phyloP scores from a whole-genome alignment of 1,139 yeast genomes.

The Yamadazyma sp. region DNA sequence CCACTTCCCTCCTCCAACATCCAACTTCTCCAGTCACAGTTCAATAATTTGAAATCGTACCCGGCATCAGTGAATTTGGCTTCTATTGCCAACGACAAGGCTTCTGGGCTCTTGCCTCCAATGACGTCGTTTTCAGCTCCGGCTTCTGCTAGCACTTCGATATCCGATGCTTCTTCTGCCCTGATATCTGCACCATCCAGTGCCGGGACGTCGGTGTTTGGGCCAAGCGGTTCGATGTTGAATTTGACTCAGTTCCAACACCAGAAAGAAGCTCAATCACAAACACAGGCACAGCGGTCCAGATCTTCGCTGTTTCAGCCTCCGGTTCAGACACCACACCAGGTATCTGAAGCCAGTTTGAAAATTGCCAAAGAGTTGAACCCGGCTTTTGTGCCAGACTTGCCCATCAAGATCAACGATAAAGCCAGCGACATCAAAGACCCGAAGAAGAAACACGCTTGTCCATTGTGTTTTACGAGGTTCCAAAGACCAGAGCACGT shows the following conservation, averaged over 20 bases:
- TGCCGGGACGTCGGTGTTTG: conserved; percentile 3
- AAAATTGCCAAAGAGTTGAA: conserved; percentile 15
- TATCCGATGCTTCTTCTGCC: conserved; percentile 4
- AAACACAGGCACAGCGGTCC: background rate
- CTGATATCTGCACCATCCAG: conserved; percentile 4
- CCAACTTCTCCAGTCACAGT: conserved; percentile 18
- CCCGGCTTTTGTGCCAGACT: conserved; percentile 19
- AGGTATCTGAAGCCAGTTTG: conserved; percentile 9
- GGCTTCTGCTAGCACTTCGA: conserved; percentile 7
- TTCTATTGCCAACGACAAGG: conserved; percentile 20
- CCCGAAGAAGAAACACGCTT: conserved; percentile 67
- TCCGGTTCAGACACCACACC: conserved; percentile 8
- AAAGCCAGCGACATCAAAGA: conserved; percentile 35
- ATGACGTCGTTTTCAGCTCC: conserved; percentile 29
- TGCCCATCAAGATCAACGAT: conserved; percentile 25
- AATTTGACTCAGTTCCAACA: background rate
- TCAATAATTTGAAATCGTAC: conserved; percentile 29
- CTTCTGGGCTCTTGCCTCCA: conserved; percentile 35
- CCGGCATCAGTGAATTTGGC: conserved; percentile 43
- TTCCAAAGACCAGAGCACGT: conserved; percentile 94
- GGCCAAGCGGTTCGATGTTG: background rate
- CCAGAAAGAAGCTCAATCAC: background rate
- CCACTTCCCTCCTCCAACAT: conserved; percentile 10
- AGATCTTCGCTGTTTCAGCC: background rate
- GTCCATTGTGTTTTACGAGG: conserved; percentile 72